Evolutionary conservation across 352 stramenopile genomes (phyloP).

Genomic region (Globisporangium irregulare): DNA sequence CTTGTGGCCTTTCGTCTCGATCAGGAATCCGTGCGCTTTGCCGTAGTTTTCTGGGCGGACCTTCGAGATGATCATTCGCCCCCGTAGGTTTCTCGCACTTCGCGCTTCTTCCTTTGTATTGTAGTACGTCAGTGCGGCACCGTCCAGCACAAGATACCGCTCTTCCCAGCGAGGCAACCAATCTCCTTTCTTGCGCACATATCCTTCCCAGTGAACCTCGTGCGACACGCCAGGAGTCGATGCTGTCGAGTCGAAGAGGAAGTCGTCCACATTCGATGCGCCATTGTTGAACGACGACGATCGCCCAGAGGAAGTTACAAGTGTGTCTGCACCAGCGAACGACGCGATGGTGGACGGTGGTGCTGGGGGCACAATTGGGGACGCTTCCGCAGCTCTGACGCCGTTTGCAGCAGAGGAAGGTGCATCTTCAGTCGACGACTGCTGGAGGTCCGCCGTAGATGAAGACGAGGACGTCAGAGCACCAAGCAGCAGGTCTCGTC

Average conservation of each 20-base stretch:
- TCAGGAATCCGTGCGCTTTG: conserved; percentile 85
- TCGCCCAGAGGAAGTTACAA: conserved; percentile 8
- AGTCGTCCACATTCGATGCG: conserved; percentile 12
- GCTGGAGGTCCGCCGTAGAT: background rate
- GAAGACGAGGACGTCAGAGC: conserved; percentile 23
- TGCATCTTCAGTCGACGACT: background rate
- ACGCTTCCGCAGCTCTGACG: background rate
- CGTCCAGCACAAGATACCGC: conserved; percentile 85
- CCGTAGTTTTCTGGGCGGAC: conserved; percentile 85
- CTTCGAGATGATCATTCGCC: conserved; percentile 78
- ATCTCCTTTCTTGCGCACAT: conserved; percentile 87
- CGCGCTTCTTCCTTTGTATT: conserved; percentile 86
- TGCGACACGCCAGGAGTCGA: conserved; percentile 46
- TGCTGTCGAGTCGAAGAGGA: conserved; percentile 34
- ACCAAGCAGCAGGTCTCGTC: conserved; percentile 42
- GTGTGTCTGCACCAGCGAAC: conserved; percentile 10
- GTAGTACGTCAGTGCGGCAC: conserved; percentile 82
- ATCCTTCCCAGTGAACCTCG: conserved; percentile 87
- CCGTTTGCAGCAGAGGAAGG: background rate
- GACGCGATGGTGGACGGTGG: conserved; percentile 9
- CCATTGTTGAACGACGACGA: conserved; percentile 20
- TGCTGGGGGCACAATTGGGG: background rate
- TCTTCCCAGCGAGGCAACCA: conserved; percentile 90
- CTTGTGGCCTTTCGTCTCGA: conserved; percentile 88
- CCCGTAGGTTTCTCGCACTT: conserved; percentile 73